Conservation (phyloP, 2,329 filamentous ascomycete species). For the Cadophora malorum region DNA sequence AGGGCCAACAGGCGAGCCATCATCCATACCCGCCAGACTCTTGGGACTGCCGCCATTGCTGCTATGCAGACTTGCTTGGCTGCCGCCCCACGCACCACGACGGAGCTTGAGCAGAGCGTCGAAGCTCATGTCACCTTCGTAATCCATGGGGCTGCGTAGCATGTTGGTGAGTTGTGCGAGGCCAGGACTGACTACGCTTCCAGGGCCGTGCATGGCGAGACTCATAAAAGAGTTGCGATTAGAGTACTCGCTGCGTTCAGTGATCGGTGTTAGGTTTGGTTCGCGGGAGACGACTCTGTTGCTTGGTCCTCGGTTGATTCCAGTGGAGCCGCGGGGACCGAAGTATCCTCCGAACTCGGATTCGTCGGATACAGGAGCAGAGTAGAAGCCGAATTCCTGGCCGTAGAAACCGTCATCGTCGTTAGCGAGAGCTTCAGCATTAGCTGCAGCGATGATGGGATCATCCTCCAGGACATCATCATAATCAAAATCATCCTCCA, state of each 20-base stretch:
- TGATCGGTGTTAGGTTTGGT: constrained; percentile 94
- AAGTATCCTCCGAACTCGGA: constrained; percentile 83
- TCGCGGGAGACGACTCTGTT: constrained; percentile 79
- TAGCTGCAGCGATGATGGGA: constrained; percentile 91
- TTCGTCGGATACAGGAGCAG: constrained; percentile 56
- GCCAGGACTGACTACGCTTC: constrained; percentile 69
- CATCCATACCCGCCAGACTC: constrained; percentile 36
- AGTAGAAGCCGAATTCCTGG: constrained; percentile 96
- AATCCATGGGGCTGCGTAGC: constrained; percentile 60
- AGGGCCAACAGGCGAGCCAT: constrained; percentile 37
- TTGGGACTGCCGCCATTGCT: constrained; percentile 49
- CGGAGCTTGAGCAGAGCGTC: constrained; percentile 73
- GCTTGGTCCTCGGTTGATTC: constrained; percentile 68
- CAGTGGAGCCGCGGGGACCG: constrained; percentile 72
- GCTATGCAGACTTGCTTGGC: constrained; percentile 73
- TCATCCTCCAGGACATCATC: constrained; percentile 80
- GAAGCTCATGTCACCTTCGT: constrained; percentile 69
- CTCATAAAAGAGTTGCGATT: constrained; percentile 86
- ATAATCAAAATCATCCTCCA: constrained; percentile 57
- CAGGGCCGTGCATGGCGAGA: constrained; percentile 53
- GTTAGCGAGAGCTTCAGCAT: constrained; percentile 89
- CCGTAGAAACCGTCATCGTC: constrained; percentile 96
- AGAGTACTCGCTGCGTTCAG: constrained; percentile 93
- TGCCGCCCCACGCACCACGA: constrained; percentile 80
- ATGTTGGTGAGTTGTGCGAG: constrained; percentile 76